Conservation (phyloP, 345 rosid genomes). For the Sisymbrium altissimum region DNA sequence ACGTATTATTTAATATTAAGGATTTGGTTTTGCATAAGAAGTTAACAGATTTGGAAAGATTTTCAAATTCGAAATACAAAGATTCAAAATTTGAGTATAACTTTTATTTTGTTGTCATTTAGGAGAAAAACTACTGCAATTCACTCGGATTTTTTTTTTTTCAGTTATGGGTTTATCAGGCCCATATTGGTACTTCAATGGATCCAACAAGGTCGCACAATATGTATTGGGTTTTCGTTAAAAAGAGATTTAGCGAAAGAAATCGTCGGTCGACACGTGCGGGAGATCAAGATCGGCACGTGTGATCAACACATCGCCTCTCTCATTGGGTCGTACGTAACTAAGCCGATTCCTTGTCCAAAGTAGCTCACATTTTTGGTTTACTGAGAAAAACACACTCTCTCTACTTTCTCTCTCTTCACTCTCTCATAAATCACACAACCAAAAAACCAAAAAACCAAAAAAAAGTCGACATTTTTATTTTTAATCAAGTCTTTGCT, state of each 20-base stretch:
- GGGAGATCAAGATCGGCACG: slow-evolving; percentile 31
- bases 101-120: not conserved
- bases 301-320: slow-evolving; percentile 2
- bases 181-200: not conserved
- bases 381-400: slow-evolving; percentile 12
- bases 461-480: slow-evolving; percentile 6
- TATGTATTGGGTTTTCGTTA: not conserved
- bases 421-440: slow-evolving; percentile 32
- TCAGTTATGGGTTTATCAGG: not conserved
- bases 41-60: no score
- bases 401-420: slow-evolving; percentile 25
- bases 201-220: not conserved
- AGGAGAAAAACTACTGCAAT: not conserved
- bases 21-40: not conserved
- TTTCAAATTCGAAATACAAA: not conserved
- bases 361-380: slow-evolving; percentile 29
- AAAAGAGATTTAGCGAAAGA: not conserved
- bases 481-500: slow-evolving; percentile 30
- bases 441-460: no score
- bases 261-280: slow-evolving; percentile 77
- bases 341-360: slow-evolving; percentile 23
- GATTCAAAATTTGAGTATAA: not conserved
- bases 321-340: slow-evolving; percentile 24
- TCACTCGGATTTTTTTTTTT: not conserved
- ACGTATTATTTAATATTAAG: not conserved